Percentiles rank a stretch among this genome's conserved stretches.
Conservation (phyloP, 2,329 filamentous ascomycete genomes). For the Neocucurbitaria cava region DNA sequence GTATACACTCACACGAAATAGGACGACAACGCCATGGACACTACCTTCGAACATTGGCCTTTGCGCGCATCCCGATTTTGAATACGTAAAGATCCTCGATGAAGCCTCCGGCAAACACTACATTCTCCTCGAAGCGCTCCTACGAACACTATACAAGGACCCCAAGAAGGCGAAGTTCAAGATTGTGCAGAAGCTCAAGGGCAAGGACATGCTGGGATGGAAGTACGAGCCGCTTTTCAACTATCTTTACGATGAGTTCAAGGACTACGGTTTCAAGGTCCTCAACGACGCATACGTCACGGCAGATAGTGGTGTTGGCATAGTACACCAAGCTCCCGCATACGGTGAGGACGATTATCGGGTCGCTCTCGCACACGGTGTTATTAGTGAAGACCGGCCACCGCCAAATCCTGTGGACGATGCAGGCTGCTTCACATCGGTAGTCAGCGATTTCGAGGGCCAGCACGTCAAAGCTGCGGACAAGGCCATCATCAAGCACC, state of each 20-base stretch:
- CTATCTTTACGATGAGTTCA: constrained; percentile 90
- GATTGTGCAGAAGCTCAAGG: constrained; percentile 78
- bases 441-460: constrained; percentile 81
- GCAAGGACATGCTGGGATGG: constrained; percentile 86
- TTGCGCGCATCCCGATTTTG: constrained; percentile 80
- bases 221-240: constrained; percentile 87
- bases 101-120: constrained; percentile 83
- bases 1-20: constrained; percentile 15
- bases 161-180: constrained; percentile 95
- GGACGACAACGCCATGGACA: constrained; percentile 87
- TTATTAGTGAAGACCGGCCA: constrained; percentile 76
- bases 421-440: constrained; percentile 76
- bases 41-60: constrained; percentile 81
- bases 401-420: constrained; percentile 95
- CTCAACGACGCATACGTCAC: constrained; percentile 87
- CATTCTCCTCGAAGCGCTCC: constrained; percentile 80
- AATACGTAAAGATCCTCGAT: constrained; percentile 87
- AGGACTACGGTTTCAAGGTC: constrained; percentile 82
- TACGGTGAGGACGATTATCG: constrained; percentile 98
- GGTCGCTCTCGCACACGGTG: constrained; percentile 75
- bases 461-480: constrained; percentile 92
- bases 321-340: constrained; percentile 91
- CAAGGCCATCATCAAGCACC: constrained; percentile 88
- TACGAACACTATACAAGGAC: constrained; percentile 88
- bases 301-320: constrained; percentile 86